phyloP scores from a whole-genome alignment of 176 grass and related monocot genomes.

The Raddia guianensis region DNA sequence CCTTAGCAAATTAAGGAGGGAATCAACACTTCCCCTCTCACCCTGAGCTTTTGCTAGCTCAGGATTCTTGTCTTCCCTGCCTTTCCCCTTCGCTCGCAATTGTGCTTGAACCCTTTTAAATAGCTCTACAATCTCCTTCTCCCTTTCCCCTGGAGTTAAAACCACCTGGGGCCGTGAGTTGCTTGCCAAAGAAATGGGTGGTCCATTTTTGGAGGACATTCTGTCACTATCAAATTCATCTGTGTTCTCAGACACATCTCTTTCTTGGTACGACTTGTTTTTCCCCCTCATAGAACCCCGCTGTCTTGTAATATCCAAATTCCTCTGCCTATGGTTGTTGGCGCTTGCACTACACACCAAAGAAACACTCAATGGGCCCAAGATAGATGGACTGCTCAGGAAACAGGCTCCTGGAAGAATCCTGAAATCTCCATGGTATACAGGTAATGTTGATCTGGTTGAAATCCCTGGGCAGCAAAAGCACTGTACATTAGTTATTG shows the following conservation, averaged over 20 bases:
- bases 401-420: conserved; percentile 43
- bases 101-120: conserved; percentile 85
- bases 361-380: conserved; percentile 43
- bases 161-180: conserved; percentile 50
- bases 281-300: conserved; percentile 37
- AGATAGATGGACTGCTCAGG: conserved; percentile 40
- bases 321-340: conserved; percentile 50
- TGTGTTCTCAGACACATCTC: conserved; percentile 55
- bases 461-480: conserved; percentile 48
- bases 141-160: conserved; percentile 56
- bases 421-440: conserved; percentile 39
- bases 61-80: conserved; percentile 69
- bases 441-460: conserved; percentile 41
- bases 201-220: conserved; percentile 66
- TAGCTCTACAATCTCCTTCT: conserved; percentile 73
- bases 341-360: conserved; percentile 53
- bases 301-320: conserved; percentile 29
- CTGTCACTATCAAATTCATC: conserved; percentile 64
- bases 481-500: conserved; percentile 42
- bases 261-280: conserved; percentile 64
- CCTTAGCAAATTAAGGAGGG: conserved; percentile 69
- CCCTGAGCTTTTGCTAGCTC: conserved; percentile 59
- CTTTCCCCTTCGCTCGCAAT: conserved; percentile 44
- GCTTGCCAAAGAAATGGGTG: conserved; percentile 49
- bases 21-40: conserved; percentile 64